A percentile compares a stretch with the other conserved stretches of the same genome.
These are phyloP conservation scores for Tausonia pullulans DNA, from an alignment of 1,284 basidiomycete genomes.

Conservation along the genomic window DNA sequence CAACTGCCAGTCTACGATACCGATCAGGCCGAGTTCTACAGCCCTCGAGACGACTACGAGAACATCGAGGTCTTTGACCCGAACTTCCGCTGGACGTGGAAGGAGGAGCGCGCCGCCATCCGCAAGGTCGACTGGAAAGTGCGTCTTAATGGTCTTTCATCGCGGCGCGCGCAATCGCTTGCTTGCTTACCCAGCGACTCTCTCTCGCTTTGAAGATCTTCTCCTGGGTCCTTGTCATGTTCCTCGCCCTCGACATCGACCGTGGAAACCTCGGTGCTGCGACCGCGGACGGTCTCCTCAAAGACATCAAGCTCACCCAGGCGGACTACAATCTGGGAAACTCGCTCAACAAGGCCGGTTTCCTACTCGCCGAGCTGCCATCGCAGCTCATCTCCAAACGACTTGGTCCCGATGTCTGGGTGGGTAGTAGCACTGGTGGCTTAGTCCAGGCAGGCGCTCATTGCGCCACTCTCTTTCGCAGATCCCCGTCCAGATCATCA, in stretches of 20 bases:
- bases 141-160: background rate
- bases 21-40: constrained; percentile 36
- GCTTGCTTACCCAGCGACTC: too few relatives aligned
- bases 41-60: constrained; percentile 13
- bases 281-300: constrained; percentile 55
- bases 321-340: constrained; percentile 43
- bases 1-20: constrained; percentile 39
- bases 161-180: too few relatives aligned
- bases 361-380: constrained; percentile 39
- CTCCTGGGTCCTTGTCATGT: constrained; percentile 50
- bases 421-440: background rate
- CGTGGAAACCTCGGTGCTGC: constrained; percentile 49
- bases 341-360: constrained; percentile 46
- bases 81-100: constrained; percentile 53
- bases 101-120: constrained; percentile 53
- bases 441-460: too few relatives aligned
- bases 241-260: constrained; percentile 42
- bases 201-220: background rate
- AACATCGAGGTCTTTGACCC: constrained; percentile 43
- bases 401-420: constrained; percentile 1
- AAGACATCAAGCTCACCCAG: constrained; percentile 40
- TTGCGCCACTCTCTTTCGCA: too few relatives aligned
- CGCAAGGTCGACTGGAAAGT: constrained; percentile 37
- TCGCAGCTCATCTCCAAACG: constrained; percentile 23
- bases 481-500: constrained; percentile 26